Conservation (phyloP, 2,329 filamentous ascomycete species). For the Nigrospora sphaerica region DNA sequence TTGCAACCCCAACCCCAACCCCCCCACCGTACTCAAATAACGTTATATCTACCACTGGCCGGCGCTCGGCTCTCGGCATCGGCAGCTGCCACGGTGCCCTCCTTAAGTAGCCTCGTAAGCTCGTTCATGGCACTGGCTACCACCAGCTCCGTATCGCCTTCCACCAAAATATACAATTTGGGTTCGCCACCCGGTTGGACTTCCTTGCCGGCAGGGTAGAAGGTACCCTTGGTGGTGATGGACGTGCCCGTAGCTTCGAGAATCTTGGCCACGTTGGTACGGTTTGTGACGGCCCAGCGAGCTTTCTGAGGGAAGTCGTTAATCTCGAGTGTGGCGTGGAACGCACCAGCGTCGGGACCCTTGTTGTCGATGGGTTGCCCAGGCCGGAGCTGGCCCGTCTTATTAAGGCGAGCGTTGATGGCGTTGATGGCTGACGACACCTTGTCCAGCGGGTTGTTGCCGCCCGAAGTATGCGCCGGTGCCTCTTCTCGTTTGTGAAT, state of each 20-base stretch:
- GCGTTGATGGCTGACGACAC: slow-evolving; percentile 84
- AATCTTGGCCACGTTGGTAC: slow-evolving; percentile 97
- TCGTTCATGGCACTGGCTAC: slow-evolving; percentile 89
- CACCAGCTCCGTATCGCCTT: slow-evolving; percentile 90
- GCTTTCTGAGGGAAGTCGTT: slow-evolving; percentile 99
- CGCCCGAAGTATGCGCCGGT: slow-evolving; percentile 28
- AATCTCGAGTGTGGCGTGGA: slow-evolving; percentile 95
- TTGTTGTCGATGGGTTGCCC: slow-evolving; percentile 98
- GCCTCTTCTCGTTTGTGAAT: slow-evolving; percentile 64
- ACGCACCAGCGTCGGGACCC: slow-evolving; percentile 91
- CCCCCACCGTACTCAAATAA: slow-evolving; percentile 47
- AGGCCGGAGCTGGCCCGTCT: slow-evolving; percentile 80
- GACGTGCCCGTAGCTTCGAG: slow-evolving; percentile 89
- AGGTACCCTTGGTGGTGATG: slow-evolving; percentile 95
- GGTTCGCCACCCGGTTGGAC: slow-evolving; percentile 68
- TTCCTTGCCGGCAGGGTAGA: slow-evolving; percentile 76
- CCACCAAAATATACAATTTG: slow-evolving; percentile 97
- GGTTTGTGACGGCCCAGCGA: slow-evolving; percentile 95
- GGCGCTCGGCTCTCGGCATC: slow-evolving; percentile 79
- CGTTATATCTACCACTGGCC: slow-evolving; percentile 76
- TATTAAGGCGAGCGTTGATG: slow-evolving; percentile 85
- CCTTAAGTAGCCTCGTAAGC: slow-evolving; percentile 78
- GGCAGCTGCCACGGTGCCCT: slow-evolving; percentile 82
- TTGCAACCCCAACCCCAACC: background rate
- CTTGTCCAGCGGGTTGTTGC: slow-evolving; percentile 69